Conservation (phyloP, 805 yeast genomes). For the Candida verbasci region DNA sequence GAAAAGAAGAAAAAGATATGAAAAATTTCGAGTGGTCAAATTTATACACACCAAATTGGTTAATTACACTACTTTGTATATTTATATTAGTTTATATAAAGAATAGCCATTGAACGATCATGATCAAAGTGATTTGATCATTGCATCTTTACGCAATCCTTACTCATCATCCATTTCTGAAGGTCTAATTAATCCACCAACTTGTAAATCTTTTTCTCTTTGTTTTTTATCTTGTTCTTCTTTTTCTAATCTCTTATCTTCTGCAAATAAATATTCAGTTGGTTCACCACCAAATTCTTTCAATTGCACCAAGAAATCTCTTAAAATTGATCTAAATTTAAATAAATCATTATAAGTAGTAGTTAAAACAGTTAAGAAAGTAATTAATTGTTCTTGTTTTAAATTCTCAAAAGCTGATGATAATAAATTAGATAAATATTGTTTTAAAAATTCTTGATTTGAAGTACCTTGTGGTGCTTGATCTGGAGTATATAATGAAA, state of each 20-base stretch:
- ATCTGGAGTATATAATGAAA: conserved; percentile 75
- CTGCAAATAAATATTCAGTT: conserved; percentile 90
- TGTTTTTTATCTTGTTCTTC: conserved; percentile 65
- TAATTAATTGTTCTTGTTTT: conserved; percentile 74
- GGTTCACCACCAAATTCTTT: conserved; percentile 95
- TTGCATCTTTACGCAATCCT: no score
- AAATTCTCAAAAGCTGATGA: conserved; percentile 89
- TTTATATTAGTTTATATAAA: no score
- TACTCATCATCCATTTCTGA: conserved; percentile 81
- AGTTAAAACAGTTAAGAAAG: conserved; percentile 74
- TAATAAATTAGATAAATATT: conserved; percentile 77
- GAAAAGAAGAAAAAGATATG: conserved; percentile 8
- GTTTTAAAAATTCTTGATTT: conserved; percentile 72
- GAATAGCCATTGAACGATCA: no score
- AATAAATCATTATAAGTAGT: conserved; percentile 66
- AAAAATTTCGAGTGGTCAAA: background rate
- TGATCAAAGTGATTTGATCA: no score
- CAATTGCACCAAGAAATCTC: conserved; percentile 95
- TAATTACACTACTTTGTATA: no score
- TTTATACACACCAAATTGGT: no score
- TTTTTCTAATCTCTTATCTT: conserved; percentile 78
- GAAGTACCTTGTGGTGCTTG: conserved; percentile 84
- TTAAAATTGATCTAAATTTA: conserved; percentile 76
- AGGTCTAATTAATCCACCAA: conserved; percentile 94
- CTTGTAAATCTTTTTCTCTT: conserved; percentile 75